Evolutionary conservation across 2,329 filamentous ascomycete genomes (phyloP), one percentile per base, ranked within the genome.

Genomic region (Pseudogymnoascus sp.): DNA sequence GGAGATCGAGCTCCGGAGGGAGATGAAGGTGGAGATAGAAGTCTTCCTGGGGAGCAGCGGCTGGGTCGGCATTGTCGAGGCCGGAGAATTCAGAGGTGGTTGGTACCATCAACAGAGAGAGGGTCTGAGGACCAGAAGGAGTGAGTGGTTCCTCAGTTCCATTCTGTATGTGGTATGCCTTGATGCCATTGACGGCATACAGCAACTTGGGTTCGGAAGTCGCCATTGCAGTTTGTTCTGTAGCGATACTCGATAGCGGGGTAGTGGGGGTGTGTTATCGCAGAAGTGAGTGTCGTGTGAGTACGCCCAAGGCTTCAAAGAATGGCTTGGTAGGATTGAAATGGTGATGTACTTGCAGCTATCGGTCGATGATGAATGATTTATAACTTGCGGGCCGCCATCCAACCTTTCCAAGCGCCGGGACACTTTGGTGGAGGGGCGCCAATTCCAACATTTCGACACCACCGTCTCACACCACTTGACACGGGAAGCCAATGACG

Each of bases 21-120:
- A 97, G 85, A 71, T 97, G 92, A 25, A 99, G 84, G 75, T 97
- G 93, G 4, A 99, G 85, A 74, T 97, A 97, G 78, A 97, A 97
- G 79, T 97, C 94, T 73, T 97, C 90, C 71, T 92, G 88, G 3
- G 83, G 80, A 61, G 82, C 79, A 63, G 80, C 80, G 7, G 72
- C 72, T 51, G 81, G 80, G 62, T 84, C 81, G 48, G 84, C 78
- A 62, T 81, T 82, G 65, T 79, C 78, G 55, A 83, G 63, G 7
- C 65, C 70, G 58, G 82, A 80, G 70, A 85, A 90, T 25, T 88
- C 84, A 31, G 90, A 90, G 13, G 88, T 89, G 2, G 93, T 97
- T 5, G 93, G 93, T 15, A 97, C 93, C 93, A 97, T 97, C 70
- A 97, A 78, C 62, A 97, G 81, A 21, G 93, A 96, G 61, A 99